These are phyloP conservation scores for Boletus barrowsii DNA, from an alignment of 768 basidiomycete genomes.

Conservation along the genomic window DNA sequence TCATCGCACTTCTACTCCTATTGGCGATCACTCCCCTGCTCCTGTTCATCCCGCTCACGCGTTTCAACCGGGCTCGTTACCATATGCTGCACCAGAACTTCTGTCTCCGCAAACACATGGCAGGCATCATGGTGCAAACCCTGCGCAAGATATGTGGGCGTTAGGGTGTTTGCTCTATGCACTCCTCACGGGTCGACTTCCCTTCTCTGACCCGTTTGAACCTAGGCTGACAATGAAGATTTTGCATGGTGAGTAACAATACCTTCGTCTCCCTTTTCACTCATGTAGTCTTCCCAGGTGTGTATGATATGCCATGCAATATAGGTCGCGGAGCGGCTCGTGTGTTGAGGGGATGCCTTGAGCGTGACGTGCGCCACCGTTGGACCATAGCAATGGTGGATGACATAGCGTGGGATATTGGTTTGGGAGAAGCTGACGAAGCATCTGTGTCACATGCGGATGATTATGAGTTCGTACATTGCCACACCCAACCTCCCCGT, in stretches of 20 bases:
- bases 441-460: slow-evolving; percentile 25
- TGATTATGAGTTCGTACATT: slow-evolving; percentile 29
- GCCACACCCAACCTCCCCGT: slow-evolving; percentile 7
- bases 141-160: slow-evolving; percentile 95
- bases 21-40: slow-evolving; percentile 30
- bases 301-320: slow-evolving; percentile 53
- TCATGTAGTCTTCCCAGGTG: slow-evolving; percentile 42
- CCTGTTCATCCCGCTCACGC: slow-evolving; percentile 33
- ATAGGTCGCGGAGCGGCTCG: slow-evolving; percentile 62
- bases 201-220: slow-evolving; percentile 88
- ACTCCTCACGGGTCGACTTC: slow-evolving; percentile 79
- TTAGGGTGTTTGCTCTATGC: slow-evolving; percentile 87
- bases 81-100: slow-evolving; percentile 89
- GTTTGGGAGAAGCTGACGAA: slow-evolving; percentile 55
- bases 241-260: slow-evolving; percentile 59
- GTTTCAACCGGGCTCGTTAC: slow-evolving; percentile 81
- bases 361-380: slow-evolving; percentile 54
- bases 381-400: slow-evolving; percentile 85
- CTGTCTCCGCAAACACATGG: slow-evolving; percentile 58
- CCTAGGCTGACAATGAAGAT: slow-evolving; percentile 92
- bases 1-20: slow-evolving; percentile 46
- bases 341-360: slow-evolving; percentile 78
- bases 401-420: slow-evolving; percentile 77
- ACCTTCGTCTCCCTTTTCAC: background rate
- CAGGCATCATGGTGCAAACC: slow-evolving; percentile 35